Evolutionary conservation across 2,329 filamentous ascomycete genomes (phyloP), one percentile per base, ranked within the genome.

Genomic region (Exophiala viscosa): DNA sequence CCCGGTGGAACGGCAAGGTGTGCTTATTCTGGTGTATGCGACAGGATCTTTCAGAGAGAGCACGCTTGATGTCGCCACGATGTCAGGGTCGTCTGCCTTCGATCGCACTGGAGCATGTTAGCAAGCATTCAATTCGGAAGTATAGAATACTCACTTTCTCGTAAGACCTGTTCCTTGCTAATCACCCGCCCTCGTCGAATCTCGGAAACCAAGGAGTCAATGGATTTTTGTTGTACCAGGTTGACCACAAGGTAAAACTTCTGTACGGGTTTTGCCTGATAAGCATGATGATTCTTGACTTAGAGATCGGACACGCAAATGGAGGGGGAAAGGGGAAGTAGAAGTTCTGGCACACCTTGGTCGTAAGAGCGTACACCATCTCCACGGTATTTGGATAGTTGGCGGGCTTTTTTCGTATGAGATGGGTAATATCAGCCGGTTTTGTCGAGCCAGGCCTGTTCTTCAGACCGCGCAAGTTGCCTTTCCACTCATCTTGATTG

Each of bases 361-460:
- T 80, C 11, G 93, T 97, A 60, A 97, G 75, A 42, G 93, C 93
- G 71, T 96, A 99, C 36, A 90, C 95, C 69, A 99, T 85, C 52
- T 87, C 82, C 55, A 99, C 74, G 45, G 77, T 83, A 66, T 97
- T 97, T 48, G 74, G 74, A 65, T 92, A 95, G 14, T 77, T 66
- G 7, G 47, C 20, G 8, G 47, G 31, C 9, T 84, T 81, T 58
- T 82, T 84, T 28, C 88, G 81, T 41, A 97, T 75, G 54, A 83
- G 79, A 59, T 81, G 76, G 6, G 93, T 99, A 57, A 99, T 87
- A 70, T 99, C 93, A 42, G 89, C 90, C 6, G 93, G 93, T 64
- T 90, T 85, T 36, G 93, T 99, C 40, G 93, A 95, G 17, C 93
- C 93, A 5, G 92, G 89, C 69, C 93, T 95, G 69, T 96, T 96